Percentiles rank a stretch among this genome's conserved stretches.
phyloP scores from a whole-genome alignment of 2,329 filamentous ascomycete genomes.

The Niveomyces coronatus region DNA sequence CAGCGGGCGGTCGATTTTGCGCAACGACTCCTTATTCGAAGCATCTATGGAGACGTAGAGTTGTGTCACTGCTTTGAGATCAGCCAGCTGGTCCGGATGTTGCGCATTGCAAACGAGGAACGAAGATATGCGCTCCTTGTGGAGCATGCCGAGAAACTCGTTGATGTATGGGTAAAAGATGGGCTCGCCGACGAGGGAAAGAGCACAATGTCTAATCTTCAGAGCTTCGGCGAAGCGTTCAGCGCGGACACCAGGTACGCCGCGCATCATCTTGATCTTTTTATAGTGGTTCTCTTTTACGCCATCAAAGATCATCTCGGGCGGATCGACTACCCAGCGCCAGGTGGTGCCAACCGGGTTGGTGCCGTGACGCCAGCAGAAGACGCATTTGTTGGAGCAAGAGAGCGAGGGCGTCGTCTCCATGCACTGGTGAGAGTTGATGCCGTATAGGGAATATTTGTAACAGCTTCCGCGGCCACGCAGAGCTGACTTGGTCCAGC shows the following conservation, averaged over 20 bases:
- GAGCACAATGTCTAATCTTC: conserved; percentile 84
- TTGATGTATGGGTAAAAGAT: conserved; percentile 99
- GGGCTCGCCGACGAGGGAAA: conserved; percentile 90
- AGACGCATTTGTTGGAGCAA: conserved; percentile 97
- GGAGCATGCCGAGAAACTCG: conserved; percentile 74
- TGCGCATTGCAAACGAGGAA: conserved; percentile 97
- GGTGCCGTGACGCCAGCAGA: conserved; percentile 96
- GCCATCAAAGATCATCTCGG: conserved; percentile 79
- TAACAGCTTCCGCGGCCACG: conserved; percentile 92
- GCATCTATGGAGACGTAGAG: conserved; percentile 96
- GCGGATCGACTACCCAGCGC: conserved; percentile 91
- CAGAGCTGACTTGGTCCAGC: conserved; percentile 95
- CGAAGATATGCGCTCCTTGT: conserved; percentile 76
- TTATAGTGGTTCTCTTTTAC: conserved; percentile 90
- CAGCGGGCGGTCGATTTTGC: conserved; percentile 81
- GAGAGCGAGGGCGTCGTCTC: conserved; percentile 92
- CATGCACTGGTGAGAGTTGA: conserved; percentile 95
- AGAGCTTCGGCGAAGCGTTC: conserved; percentile 90
- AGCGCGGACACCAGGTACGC: conserved; percentile 82
- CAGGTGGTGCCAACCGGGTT: conserved; percentile 95
- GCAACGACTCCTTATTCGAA: conserved; percentile 75
- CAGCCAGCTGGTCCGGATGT: conserved; percentile 80
- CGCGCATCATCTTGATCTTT: conserved; percentile 95
- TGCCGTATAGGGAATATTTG: conserved; percentile 96
- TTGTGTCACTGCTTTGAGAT: conserved; percentile 79